phyloP scores from a whole-genome alignment of 2,329 filamentous ascomycete species.

The Cladophialophora carrionii region DNA sequence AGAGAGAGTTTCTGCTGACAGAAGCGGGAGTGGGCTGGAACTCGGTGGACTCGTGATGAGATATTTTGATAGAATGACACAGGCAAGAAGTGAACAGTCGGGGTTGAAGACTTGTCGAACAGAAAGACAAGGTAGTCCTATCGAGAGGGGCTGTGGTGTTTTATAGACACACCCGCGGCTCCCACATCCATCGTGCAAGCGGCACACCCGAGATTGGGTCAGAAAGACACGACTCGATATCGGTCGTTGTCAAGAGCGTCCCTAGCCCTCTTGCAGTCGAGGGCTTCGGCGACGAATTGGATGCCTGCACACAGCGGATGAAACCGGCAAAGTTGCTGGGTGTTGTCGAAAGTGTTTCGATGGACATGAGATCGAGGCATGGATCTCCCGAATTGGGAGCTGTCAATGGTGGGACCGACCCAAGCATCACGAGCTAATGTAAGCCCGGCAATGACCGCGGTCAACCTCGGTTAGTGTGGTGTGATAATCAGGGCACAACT shows the following conservation, averaged over 20 bases:
- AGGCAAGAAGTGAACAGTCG: background rate
- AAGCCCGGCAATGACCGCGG: slow-evolving; percentile 24
- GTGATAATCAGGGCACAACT: slow-evolving; percentile 27
- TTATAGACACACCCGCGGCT: slow-evolving; percentile 26
- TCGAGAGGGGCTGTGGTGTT: slow-evolving; percentile 19
- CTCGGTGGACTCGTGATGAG: slow-evolving; percentile 13
- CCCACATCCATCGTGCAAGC: slow-evolving; percentile 2
- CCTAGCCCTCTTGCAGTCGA: background rate
- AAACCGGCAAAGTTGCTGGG: slow-evolving; percentile 25
- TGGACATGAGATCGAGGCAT: slow-evolving; percentile 13
- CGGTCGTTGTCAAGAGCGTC: slow-evolving; percentile 1
- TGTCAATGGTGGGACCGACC: slow-evolving; percentile 26
- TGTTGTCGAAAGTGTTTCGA: slow-evolving; percentile 20
- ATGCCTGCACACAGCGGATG: slow-evolving; percentile 27
- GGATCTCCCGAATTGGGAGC: slow-evolving; percentile 14
- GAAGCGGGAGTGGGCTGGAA: slow-evolving; percentile 18
- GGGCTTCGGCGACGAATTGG: slow-evolving; percentile 20
- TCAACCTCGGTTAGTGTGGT: slow-evolving; percentile 35
- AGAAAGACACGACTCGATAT: slow-evolving; percentile 23
- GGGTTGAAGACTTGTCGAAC: background rate
- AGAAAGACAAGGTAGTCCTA: background rate
- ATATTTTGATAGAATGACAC: slow-evolving; percentile 8
- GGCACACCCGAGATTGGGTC: slow-evolving; percentile 13
- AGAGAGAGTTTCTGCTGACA: slow-evolving; percentile 7
- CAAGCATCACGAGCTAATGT: slow-evolving; percentile 5